Conservation (phyloP, 139 green algal genomes). For the Choricystis sp. region DNA sequence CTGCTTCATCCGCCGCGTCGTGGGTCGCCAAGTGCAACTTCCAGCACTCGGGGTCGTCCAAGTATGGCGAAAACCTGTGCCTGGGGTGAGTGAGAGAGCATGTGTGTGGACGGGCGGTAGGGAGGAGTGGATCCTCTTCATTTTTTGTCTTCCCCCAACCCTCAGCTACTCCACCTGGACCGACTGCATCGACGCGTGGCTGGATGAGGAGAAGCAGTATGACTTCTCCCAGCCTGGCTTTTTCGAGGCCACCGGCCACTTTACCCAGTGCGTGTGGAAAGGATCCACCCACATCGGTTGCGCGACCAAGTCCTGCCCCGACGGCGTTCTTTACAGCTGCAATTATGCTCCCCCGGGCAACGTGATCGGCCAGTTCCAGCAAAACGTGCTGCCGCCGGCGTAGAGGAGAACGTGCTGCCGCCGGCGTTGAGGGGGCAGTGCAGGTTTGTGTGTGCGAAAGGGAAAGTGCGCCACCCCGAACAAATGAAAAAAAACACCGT, state of each 20-base stretch:
- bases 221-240: slow-evolving; percentile 6
- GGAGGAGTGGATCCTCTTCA: too few relatives aligned
- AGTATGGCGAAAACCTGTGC: background rate
- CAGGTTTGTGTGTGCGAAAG: too few relatives aligned
- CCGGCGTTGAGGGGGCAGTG: too few relatives aligned
- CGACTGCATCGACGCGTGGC: background rate
- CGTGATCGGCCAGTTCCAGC: background rate
- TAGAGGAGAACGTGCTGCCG: too few relatives aligned
- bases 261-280: slow-evolving; percentile 1
- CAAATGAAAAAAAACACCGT: too few relatives aligned
- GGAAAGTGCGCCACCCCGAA: too few relatives aligned
- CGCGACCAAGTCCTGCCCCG: background rate
- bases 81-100: too few relatives aligned
- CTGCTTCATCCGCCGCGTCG: background rate
- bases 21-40: background rate
- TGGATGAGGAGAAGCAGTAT: background rate
- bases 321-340: background rate
- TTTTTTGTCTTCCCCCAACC: too few relatives aligned
- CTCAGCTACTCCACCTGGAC: background rate
- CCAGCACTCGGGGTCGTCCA: background rate
- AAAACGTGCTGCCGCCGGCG: background rate
- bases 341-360: background rate
- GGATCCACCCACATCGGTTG: background rate
- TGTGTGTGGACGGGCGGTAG: too few relatives aligned
- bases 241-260: slow-evolving; percentile 2